Conservation (phyloP, 139 green algal species). For the Yamagishiella unicocca region DNA sequence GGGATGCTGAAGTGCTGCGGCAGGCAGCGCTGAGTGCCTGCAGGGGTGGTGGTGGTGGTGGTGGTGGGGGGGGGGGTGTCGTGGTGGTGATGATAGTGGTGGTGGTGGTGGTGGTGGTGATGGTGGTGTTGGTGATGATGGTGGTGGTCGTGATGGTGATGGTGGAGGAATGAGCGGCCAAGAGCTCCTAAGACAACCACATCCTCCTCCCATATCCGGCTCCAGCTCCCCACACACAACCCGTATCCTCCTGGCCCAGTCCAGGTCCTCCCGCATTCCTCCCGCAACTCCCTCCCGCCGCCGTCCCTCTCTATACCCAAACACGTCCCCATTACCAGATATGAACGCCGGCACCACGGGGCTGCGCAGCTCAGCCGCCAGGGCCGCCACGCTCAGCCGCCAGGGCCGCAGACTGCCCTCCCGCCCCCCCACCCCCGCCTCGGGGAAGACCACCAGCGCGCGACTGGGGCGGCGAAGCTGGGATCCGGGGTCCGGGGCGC, state of each 20-base stretch:
- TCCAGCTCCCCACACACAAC: no score
- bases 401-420: slow-evolving; percentile 37
- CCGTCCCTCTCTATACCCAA: no score
- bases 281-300: background rate
- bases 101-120: background rate
- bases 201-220: background rate
- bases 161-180: background rate
- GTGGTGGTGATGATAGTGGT: background rate
- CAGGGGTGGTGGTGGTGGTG: no score
- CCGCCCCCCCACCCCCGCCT: background rate
- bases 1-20: slow-evolving; percentile 24
- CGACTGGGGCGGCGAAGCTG: background rate
- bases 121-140: background rate
- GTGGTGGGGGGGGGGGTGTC: background rate
- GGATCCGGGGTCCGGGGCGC: background rate
- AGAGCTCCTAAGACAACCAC: background rate
- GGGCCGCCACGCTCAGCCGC: background rate
- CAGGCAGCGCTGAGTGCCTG: slow-evolving; percentile 30
- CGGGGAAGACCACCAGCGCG: slow-evolving; percentile 33
- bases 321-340: no score
- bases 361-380: background rate
- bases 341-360: slow-evolving; percentile 18
- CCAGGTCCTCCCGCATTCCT: background rate
- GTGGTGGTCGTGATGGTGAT: background rate
- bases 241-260: background rate